These are phyloP conservation scores for Isabelozyma rhagii DNA, from an alignment of 805 yeast genomes.

Conservation along the genomic window DNA sequence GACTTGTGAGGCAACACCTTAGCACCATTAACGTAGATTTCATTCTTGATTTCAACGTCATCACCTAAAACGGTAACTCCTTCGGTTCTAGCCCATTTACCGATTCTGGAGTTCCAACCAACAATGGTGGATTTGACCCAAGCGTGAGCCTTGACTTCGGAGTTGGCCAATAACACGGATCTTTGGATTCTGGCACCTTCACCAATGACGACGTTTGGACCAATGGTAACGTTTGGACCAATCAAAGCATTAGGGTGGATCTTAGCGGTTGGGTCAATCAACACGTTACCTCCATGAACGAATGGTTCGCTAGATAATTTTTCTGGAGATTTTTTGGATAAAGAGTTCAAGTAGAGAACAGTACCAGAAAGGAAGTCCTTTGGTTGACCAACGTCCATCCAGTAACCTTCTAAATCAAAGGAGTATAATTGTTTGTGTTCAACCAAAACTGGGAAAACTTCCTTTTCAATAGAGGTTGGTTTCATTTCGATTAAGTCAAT, in stretches of 20 bases:
- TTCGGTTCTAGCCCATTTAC: conserved; percentile 98
- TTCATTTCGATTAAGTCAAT: conserved; percentile 94
- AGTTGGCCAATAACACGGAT: conserved; percentile 88
- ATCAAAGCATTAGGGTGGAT: conserved; percentile 90
- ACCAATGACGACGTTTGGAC: conserved; percentile 93
- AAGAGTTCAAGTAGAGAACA: conserved; percentile 81
- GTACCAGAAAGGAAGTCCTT: conserved; percentile 98
- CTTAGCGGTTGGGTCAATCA: conserved; percentile 93
- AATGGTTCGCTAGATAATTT: conserved; percentile 64
- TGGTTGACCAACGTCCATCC: conserved; percentile 99
- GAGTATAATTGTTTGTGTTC: conserved; percentile 87
- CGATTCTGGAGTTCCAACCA: conserved; percentile 98
- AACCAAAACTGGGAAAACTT: conserved; percentile 96
- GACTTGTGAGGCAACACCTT: conserved; percentile 98
- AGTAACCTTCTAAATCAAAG: conserved; percentile 97
- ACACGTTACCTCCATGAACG: conserved; percentile 87
- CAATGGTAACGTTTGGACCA: conserved; percentile 97
- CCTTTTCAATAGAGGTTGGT: conserved; percentile 99
- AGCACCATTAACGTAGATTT: conserved; percentile 98
- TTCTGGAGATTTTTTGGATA: conserved; percentile 75
- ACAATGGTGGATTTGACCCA: conserved; percentile 97
- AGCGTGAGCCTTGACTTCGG: conserved; percentile 93
- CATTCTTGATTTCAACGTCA: conserved; percentile 97
- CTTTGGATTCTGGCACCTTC: conserved; percentile 98
- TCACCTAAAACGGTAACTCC: conserved; percentile 98